Base-by-base conservation (phyloP, 75 land plant species). In the Pinus taeda region DNA sequence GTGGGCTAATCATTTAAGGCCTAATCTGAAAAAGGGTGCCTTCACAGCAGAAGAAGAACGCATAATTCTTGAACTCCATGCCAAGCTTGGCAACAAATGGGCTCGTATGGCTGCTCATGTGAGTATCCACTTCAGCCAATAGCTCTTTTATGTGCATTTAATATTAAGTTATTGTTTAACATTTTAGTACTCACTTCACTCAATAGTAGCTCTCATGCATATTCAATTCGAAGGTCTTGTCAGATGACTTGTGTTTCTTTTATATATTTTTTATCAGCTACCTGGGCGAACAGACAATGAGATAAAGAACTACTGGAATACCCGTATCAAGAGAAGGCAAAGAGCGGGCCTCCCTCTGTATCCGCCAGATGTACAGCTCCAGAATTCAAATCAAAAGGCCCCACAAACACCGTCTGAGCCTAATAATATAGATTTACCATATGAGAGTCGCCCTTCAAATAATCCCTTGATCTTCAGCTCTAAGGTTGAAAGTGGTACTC, bases 271-370 rank as follows among this genome's bases (percentile, higher is more conserved):
- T 33, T 66, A 49, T 60, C 79, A 88, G 90, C 72, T 88, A 24
- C 90, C 85, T 15, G 90, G 90, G 14, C 76, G 90, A 15, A 88
- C 90, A 2, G 90, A 88, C 74, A 88, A 88, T 53, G 90, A 88
- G 76, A 86, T 88, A 29, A 88, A 88, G 83, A 88, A 88, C 65
- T 88, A 86, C 77, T 88, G 90, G 90, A 88, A 88, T 71, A 88
- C 90, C 12, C 79, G 90, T 45, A 80, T 85, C 18, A 88, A 88
- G 78, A 79, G 78, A 73, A 81, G 83, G 59, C 66, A 75, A 71
- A 69, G 84, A 61, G 85, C 88, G 5, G 90, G 90, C 9, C 74
- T 83, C 37, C 88, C 90, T 17, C 76, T 79, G 14, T 85, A 86
- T 57, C 83, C 84, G 33, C 71, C 84, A 8, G 89, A 80, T 59